phyloP scores from a whole-genome alignment of 2,329 filamentous ascomycete species.

The Colletotrichum camelliae region DNA sequence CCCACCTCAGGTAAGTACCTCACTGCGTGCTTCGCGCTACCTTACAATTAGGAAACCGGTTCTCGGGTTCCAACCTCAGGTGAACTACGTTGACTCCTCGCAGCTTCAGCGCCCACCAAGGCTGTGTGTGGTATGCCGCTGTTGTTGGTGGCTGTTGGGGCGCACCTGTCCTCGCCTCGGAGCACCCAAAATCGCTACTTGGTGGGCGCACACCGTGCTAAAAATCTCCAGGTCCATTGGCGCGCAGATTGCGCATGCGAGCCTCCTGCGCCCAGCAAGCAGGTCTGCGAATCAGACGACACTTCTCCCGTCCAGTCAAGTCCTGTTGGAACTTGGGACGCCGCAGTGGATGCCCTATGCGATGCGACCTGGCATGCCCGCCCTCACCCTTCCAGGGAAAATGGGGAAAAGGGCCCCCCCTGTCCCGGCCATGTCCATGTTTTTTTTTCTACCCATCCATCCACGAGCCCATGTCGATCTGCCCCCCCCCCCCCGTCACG shows the following conservation, averaged over 20 bases:
- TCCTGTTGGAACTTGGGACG: slow-evolving; percentile 12
- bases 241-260: slow-evolving; percentile 8
- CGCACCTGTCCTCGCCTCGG: neutral
- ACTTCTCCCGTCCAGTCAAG: neutral
- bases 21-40: neutral
- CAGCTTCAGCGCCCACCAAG: neutral
- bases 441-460: neutral
- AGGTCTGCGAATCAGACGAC: slow-evolving; percentile 7
- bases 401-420: neutral
- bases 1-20: neutral
- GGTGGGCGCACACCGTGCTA: neutral
- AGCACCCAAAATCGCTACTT: neutral
- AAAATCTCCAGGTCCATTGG: neutral
- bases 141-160: neutral
- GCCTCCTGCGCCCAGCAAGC: slow-evolving; percentile 1
- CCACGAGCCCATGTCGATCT: neutral
- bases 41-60: neutral
- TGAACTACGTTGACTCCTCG: neutral
- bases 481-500: neutral
- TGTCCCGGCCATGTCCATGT: neutral
- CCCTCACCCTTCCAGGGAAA: neutral
- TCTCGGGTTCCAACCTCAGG: neutral
- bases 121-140: neutral
- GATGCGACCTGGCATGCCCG: slow-evolving; percentile 11
- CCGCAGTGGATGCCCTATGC: neutral